Evolutionary conservation across 768 basidiomycete species (phyloP).

Genomic region (Gymnopilus junonius): DNA sequence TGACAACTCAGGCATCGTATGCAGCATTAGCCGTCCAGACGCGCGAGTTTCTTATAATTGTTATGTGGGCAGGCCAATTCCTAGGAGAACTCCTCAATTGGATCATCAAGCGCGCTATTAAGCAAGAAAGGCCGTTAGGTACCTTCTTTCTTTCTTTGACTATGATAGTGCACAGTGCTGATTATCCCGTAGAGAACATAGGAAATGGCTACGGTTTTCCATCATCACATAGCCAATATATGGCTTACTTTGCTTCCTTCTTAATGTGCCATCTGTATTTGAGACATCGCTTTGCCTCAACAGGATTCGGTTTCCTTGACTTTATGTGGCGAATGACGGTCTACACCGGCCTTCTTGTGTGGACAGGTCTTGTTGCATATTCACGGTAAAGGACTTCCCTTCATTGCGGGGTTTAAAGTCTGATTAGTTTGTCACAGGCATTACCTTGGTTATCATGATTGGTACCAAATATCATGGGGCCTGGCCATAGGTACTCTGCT

Average conservation of each 20-base stretch:
- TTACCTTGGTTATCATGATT: slow-evolving; percentile 74
- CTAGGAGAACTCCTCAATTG: slow-evolving; percentile 73
- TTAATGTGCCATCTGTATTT: slow-evolving; percentile 73
- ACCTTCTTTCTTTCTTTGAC: slow-evolving; percentile 22
- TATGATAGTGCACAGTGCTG: neutral
- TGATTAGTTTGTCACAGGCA: slow-evolving; percentile 44
- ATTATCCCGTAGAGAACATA: slow-evolving; percentile 45
- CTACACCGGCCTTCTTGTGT: slow-evolving; percentile 53
- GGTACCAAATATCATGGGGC: slow-evolving; percentile 79
- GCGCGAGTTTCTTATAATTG: slow-evolving; percentile 77
- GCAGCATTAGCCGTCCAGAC: slow-evolving; percentile 75
- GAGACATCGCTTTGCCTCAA: slow-evolving; percentile 56
- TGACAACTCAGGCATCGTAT: slow-evolving; percentile 68
- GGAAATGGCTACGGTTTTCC: slow-evolving; percentile 86
- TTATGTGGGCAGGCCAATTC: slow-evolving; percentile 86
- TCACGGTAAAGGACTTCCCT: slow-evolving; percentile 57
- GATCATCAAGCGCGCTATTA: slow-evolving; percentile 66
- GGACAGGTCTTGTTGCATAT: slow-evolving; percentile 74
- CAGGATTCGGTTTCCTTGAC: slow-evolving; percentile 46
- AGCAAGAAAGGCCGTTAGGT: slow-evolving; percentile 73
- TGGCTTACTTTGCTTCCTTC: slow-evolving; percentile 87
- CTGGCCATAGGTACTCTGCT: slow-evolving; percentile 61
- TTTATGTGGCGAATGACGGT: slow-evolving; percentile 47
- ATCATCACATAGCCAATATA: slow-evolving; percentile 88
- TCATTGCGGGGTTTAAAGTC: neutral